Evolutionary conservation across 305 asterid species (phyloP).

Genomic region (Fraxinus sp.): DNA sequence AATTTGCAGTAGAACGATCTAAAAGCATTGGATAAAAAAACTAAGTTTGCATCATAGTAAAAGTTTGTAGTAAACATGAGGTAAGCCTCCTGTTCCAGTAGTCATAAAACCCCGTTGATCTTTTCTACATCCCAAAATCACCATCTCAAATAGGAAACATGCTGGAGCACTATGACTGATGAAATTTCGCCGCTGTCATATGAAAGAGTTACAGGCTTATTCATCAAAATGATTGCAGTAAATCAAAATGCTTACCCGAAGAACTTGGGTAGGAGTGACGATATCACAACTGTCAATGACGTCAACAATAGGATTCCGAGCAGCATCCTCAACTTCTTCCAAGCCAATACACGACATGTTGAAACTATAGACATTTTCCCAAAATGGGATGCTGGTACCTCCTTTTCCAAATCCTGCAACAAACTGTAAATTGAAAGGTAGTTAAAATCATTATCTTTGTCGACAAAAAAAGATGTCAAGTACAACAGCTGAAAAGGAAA

Average conservation of each 20-base stretch:
- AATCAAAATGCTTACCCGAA: constrained; percentile 56
- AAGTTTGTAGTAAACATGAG: not conserved
- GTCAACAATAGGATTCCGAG: constrained; percentile 72
- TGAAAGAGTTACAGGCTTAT: not conserved
- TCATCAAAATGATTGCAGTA: not conserved
- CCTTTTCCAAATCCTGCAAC: constrained; percentile 93
- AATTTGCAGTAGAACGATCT: not conserved
- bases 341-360: constrained; percentile 79
- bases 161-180: not conserved
- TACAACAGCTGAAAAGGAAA: constrained; percentile 18
- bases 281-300: constrained; percentile 57
- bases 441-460: constrained; percentile 7
- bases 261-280: constrained; percentile 61
- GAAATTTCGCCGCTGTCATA: not conserved
- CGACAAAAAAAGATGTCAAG: constrained; percentile 6
- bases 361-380: constrained; percentile 92
- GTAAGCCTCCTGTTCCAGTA: not conserved
- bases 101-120: not conserved
- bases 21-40: not conserved
- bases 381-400: constrained; percentile 81
- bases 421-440: constrained; percentile 41
- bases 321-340: constrained; percentile 67
- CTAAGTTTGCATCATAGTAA: not conserved
- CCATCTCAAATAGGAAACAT: not conserved
- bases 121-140: not conserved